Percentiles rank a stretch among this genome's conserved stretches.
Evolutionary conservation across 331 rosid genomes (phyloP).

Genomic region (Pyracantha coccinea): DNA sequence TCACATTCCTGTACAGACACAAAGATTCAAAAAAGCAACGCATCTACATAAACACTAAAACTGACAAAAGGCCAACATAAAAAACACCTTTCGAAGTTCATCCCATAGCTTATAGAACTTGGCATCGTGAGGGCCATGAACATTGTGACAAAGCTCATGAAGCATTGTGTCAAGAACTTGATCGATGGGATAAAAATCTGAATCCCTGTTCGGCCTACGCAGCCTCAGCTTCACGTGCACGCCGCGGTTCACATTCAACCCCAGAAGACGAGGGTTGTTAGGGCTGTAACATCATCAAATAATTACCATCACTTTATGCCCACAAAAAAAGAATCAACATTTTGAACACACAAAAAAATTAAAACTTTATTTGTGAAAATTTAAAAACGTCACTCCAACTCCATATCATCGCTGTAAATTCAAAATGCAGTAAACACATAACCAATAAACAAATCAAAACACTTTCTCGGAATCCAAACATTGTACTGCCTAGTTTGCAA

Average conservation of each 20-base stretch:
- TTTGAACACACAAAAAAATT: neutral
- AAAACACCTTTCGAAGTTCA: slow-evolving; percentile 76
- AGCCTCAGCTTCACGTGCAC: slow-evolving; percentile 81
- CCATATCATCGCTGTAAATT: neutral
- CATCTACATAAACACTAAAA: neutral
- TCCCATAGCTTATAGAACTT: slow-evolving; percentile 96
- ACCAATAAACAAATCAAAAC: too few relatives aligned
- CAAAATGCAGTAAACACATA: neutral
- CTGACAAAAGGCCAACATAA: neutral
- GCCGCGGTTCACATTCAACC: slow-evolving; percentile 84
- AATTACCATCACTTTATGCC: neutral
- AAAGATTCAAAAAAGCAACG: neutral
- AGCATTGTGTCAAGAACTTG: slow-evolving; percentile 91
- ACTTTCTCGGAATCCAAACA: neutral
- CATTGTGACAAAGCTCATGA: slow-evolving; percentile 94
- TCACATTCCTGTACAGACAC: slow-evolving; percentile 59
- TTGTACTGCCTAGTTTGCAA: neutral
- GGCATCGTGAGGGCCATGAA: slow-evolving; percentile 74
- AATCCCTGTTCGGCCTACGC: slow-evolving; percentile 70
- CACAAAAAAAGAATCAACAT: neutral
- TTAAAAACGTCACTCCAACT: neutral
- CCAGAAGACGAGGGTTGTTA: slow-evolving; percentile 55
- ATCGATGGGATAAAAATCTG: slow-evolving; percentile 60
- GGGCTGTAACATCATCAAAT: slow-evolving; percentile 53
- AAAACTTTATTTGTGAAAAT: neutral